These are phyloP conservation scores for Penicillium simplicissimum DNA, from an alignment of 495 filamentous ascomycete species.

Conservation along the genomic window DNA sequence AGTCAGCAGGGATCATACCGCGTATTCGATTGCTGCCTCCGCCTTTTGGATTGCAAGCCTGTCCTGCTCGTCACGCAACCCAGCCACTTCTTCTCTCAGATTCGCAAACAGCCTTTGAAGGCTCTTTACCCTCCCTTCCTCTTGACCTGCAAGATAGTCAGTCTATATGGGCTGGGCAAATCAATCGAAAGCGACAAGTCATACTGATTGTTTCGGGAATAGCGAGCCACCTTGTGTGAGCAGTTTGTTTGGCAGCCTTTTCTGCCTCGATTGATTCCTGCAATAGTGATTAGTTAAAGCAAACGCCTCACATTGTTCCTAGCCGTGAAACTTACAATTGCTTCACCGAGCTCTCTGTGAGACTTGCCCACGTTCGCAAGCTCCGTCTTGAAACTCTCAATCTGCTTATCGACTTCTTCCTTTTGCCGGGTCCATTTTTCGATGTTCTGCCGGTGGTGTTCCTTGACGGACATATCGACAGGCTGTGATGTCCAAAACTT, in stretches of 20 bases:
- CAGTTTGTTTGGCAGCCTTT: constrained; percentile 59
- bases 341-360: constrained; percentile 21
- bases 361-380: constrained; percentile 42
- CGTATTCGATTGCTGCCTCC: constrained; percentile 62
- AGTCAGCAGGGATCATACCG: constrained; percentile 44
- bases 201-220: constrained; percentile 71
- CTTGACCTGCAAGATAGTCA: constrained; percentile 44
- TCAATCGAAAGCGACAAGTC: constrained; percentile 14
- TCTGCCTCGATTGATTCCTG: constrained; percentile 51
- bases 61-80: constrained; percentile 54
- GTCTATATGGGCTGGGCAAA: background rate
- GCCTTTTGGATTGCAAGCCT: constrained; percentile 61
- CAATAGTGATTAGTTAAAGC: constrained; percentile 20
- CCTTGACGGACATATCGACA: constrained; percentile 62
- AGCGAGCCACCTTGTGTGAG: constrained; percentile 58
- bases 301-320: background rate
- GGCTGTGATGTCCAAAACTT: constrained; percentile 75
- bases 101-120: constrained; percentile 44
- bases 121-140: constrained; percentile 51
- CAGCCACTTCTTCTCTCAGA: constrained; percentile 41
- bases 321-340: constrained; percentile 39
- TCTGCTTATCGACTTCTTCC: constrained; percentile 34
- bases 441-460: constrained; percentile 47
- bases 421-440: constrained; percentile 44
- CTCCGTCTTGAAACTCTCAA: constrained; percentile 33